A percentile compares a stretch with the other conserved stretches of the same genome.
Evolutionary conservation across 2,329 filamentous ascomycete genomes (phyloP).

Genomic region (Alternaria sp.): DNA sequence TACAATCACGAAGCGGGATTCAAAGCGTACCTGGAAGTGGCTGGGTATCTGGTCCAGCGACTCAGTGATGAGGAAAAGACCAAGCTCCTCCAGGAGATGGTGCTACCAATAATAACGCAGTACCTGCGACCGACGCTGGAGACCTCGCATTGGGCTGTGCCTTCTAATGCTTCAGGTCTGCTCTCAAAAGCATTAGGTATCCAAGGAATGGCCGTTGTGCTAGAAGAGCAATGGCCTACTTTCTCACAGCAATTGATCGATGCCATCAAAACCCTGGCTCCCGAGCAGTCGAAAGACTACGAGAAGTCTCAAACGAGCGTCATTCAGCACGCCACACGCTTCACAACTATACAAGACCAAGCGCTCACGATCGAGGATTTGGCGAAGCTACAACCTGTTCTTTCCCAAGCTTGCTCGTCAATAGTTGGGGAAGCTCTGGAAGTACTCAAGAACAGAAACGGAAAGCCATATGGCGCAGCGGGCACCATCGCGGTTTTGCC

Average conservation of each 20-base stretch:
- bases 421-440: slow-evolving; percentile 59
- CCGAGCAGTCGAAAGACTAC: slow-evolving; percentile 81
- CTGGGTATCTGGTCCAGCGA: slow-evolving; percentile 54
- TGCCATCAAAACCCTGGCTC: slow-evolving; percentile 74
- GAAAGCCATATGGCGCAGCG: slow-evolving; percentile 71
- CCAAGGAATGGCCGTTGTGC: slow-evolving; percentile 54
- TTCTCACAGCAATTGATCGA: slow-evolving; percentile 68
- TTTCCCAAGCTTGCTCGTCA: slow-evolving; percentile 48
- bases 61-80: slow-evolving; percentile 53
- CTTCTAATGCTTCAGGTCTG: slow-evolving; percentile 48
- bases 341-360: slow-evolving; percentile 60
- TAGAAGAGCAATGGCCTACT: slow-evolving; percentile 66
- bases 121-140: slow-evolving; percentile 58
- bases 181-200: slow-evolving; percentile 52
- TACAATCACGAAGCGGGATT: slow-evolving; percentile 73
- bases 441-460: slow-evolving; percentile 61
- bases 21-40: slow-evolving; percentile 73
- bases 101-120: slow-evolving; percentile 61
- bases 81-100: slow-evolving; percentile 54
- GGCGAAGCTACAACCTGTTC: slow-evolving; percentile 11
- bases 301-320: slow-evolving; percentile 73
- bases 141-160: slow-evolving; percentile 59
- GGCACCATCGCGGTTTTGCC: slow-evolving; percentile 62
- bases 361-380: slow-evolving; percentile 14
- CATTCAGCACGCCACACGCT: slow-evolving; percentile 69